A percentile compares a stretch with the other conserved stretches of the same genome.
phyloP scores from a whole-genome alignment of 345 rosid species.

The Raphanus raphanistrum region DNA sequence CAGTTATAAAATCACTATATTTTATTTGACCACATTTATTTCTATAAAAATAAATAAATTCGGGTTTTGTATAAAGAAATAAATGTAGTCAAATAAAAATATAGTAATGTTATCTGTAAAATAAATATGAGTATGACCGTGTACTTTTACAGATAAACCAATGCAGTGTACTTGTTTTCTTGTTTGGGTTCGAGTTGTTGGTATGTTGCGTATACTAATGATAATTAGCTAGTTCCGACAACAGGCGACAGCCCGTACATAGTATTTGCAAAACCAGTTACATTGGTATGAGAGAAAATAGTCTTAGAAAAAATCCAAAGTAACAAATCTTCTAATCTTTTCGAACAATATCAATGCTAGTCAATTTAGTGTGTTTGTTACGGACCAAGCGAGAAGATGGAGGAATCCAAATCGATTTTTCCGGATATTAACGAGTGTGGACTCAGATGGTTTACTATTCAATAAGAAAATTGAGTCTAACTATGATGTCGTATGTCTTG shows the following conservation, averaged over 20 bases:
- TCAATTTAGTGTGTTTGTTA: too few species aligned
- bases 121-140: not conserved
- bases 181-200: not conserved
- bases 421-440: too few species aligned
- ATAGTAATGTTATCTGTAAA: not conserved
- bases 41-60: not conserved
- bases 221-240: not conserved
- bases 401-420: too few species aligned
- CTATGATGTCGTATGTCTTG: too few species aligned
- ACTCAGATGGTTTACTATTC: too few species aligned
- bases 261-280: not conserved
- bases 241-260: not conserved
- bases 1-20: not conserved
- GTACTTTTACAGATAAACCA: not conserved
- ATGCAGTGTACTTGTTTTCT: not conserved
- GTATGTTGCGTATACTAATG: not conserved
- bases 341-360: too few species aligned
- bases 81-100: not conserved
- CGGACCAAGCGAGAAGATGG: too few species aligned
- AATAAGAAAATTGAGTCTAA: too few species aligned
- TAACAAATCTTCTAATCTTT: too few species aligned
- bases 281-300: not conserved
- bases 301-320: too few species aligned
- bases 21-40: not conserved
- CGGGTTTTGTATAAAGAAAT: not conserved